phyloP scores from a whole-genome alignment of 208 protist species.

The Zelonia costaricensis region DNA sequence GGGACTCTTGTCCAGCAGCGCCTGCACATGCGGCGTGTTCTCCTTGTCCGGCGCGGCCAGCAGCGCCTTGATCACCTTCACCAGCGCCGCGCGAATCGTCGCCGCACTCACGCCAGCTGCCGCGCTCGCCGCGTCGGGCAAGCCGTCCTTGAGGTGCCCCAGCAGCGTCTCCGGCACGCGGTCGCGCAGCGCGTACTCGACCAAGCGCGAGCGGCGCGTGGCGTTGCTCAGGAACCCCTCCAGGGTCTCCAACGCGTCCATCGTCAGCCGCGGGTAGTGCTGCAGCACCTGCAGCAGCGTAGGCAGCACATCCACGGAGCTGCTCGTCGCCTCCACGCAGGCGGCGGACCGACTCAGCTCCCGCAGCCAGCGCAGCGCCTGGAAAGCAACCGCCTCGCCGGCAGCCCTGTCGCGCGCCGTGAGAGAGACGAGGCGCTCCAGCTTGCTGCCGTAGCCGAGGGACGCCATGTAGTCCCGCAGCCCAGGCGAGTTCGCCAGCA shows the following conservation, averaged over 20 bases:
- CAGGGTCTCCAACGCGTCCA: conserved; percentile 58
- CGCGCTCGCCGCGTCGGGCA: conserved; percentile 36
- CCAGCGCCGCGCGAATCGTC: conserved; percentile 76
- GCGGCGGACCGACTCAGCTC: conserved; percentile 53
- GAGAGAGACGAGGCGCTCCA: conserved; percentile 37
- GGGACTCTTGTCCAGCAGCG: conserved; percentile 49
- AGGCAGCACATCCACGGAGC: conserved; percentile 39
- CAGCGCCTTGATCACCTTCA: conserved; percentile 89
- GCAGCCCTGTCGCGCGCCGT: not conserved
- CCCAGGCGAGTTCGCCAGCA: conserved; percentile 46
- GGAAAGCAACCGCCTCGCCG: conserved; percentile 7
- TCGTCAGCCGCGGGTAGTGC: conserved; percentile 19
- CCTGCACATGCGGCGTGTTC: conserved; percentile 35
- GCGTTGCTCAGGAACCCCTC: conserved; percentile 55
- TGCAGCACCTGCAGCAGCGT: conserved; percentile 43
- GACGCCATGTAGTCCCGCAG: conserved; percentile 66
- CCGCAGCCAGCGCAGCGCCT: conserved; percentile 55
- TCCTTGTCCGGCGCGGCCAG: conserved; percentile 42
- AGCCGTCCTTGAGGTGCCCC: conserved; percentile 48
- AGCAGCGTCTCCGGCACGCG: conserved; percentile 65
- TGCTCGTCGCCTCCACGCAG: conserved; percentile 63
- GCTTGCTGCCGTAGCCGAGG: conserved; percentile 71
- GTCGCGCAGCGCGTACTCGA: conserved; percentile 34
- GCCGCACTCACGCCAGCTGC: conserved; percentile 42
- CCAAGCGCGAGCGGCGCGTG: conserved; percentile 28